Percentiles rank a stretch among this genome's conserved stretches.
These are phyloP conservation scores for Phyllosticta citriasiana DNA, from an alignment of 2,329 filamentous ascomycete species.

Conservation along the genomic window DNA sequence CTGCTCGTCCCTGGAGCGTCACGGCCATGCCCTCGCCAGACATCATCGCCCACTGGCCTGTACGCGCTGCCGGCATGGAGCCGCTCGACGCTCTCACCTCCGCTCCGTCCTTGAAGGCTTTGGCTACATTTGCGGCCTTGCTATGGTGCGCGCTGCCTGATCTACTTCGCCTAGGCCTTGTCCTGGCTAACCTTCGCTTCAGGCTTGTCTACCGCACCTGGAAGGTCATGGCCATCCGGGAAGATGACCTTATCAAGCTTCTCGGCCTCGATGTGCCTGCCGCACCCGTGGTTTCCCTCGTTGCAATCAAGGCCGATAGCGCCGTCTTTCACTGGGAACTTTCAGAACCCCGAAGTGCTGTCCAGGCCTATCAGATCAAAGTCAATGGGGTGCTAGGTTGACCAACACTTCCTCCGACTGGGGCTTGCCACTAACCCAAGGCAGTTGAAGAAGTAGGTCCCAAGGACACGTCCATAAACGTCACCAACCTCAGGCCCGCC, in stretches of 20 bases:
- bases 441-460: conserved; percentile 75
- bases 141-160: conserved; percentile 7
- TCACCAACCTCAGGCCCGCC: conserved; percentile 75
- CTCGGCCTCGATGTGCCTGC: conserved; percentile 91
- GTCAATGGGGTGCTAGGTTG: conserved; percentile 84
- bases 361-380: conserved; percentile 82
- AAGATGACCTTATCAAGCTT: conserved; percentile 81
- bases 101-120: conserved; percentile 9
- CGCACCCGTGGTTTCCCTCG: conserved; percentile 78
- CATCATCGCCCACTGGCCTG: conserved; percentile 7
- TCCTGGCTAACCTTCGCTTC: neutral
- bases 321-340: conserved; percentile 87
- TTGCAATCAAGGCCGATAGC: conserved; percentile 77
- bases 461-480: conserved; percentile 78
- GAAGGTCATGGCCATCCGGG: conserved; percentile 81
- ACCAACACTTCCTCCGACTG: neutral
- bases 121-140: conserved; percentile 7
- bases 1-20: neutral
- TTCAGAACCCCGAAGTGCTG: conserved; percentile 54
- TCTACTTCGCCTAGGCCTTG: neutral
- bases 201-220: conserved; percentile 81
- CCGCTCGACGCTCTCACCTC: conserved; percentile 9
- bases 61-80: conserved; percentile 9
- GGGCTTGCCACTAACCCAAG: neutral
- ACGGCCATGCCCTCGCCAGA: conserved; percentile 10